Evolutionary conservation across 164 flowering plant species (phyloP).

Genomic region (Sedum album): DNA sequence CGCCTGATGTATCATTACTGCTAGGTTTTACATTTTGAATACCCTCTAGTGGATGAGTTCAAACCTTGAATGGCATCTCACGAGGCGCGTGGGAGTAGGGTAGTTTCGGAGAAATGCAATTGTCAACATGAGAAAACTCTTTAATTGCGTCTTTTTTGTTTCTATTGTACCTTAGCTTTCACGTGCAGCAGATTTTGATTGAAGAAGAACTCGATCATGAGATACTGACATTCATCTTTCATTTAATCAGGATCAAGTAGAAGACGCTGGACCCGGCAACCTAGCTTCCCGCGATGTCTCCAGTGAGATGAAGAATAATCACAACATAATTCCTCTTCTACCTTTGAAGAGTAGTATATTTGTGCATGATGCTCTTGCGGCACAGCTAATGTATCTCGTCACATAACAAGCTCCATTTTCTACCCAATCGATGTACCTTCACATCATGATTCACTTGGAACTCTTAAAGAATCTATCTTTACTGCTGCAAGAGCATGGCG

Average conservation of each 20-base stretch:
- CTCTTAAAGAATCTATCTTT: too few species aligned
- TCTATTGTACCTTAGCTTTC: not conserved
- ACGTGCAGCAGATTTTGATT: not conserved
- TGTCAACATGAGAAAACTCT: not conserved
- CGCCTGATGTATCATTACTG: too few species aligned
- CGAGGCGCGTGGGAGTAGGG: too few species aligned
- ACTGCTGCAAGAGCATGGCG: too few species aligned
- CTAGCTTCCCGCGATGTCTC: not conserved
- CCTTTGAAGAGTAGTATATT: conserved; percentile 4
- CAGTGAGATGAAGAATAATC: not conserved
- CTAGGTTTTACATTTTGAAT: too few species aligned
- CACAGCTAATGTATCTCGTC: not conserved
- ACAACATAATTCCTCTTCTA: not conserved
- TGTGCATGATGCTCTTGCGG: conserved; percentile 1
- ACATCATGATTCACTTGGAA: too few species aligned
- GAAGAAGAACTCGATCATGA: not conserved
- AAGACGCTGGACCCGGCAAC: not conserved
- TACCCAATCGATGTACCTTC: not conserved
- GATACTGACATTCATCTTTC: not conserved
- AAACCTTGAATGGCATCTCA: too few species aligned
- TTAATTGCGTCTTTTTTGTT: not conserved
- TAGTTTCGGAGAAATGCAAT: not conserved
- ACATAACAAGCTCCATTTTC: not conserved
- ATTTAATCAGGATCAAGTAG: not conserved
- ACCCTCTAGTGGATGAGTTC: too few species aligned